Base-by-base conservation (phyloP, 805 yeast genomes). In the Spathaspora passalidarum region DNA sequence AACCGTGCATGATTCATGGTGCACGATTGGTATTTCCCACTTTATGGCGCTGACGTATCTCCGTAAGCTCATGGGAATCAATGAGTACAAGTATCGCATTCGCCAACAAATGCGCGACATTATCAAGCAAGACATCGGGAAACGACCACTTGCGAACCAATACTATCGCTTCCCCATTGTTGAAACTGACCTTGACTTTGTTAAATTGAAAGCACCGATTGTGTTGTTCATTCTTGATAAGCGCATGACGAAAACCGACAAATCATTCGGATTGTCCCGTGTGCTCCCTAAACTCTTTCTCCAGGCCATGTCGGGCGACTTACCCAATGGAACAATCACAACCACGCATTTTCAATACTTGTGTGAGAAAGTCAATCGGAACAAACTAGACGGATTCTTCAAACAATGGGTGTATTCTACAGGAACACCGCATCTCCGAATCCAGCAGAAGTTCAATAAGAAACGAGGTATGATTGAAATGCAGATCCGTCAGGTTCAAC, bases 301-400 rank as follows among this genome's bases (percentile, higher is more conserved):
- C 29, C 97, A 94, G 62, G 96, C 96, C 0, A 89, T 94, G 96
- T 88, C 96, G 6, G 96, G 96, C 14, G 99, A 94, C 56, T 69
- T 94, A 42, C 79, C 80, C 13, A 86, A 85, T 56, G 88, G 94
- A 10, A 76, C 82, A 13, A 63, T 92, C 20, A 84, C 95, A 5
- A 83, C 97, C 0, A 71, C 76, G 9, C 97, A 94, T 65, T 91
- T 94, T 59, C 95, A 87, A 56, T 84, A 87, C 54, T 85, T 90
- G n/a, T 91, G 97, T 64, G 99, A 94, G 60, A 86, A 90, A 55
- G 97, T 94, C 7, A 88, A 92, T 47, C 89, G 92, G 54, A 87
- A 83, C 55, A 82, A 87, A 50, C 72, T 94, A 7, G 96, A 88
- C 38, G 56, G 73, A 1, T 94, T 94, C 58, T 94, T 94, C 65